Percentiles rank a stretch among this genome's conserved stretches.
phyloP scores from a whole-genome alignment of 768 basidiomycete genomes.

The Leccinum aurantiacum region DNA sequence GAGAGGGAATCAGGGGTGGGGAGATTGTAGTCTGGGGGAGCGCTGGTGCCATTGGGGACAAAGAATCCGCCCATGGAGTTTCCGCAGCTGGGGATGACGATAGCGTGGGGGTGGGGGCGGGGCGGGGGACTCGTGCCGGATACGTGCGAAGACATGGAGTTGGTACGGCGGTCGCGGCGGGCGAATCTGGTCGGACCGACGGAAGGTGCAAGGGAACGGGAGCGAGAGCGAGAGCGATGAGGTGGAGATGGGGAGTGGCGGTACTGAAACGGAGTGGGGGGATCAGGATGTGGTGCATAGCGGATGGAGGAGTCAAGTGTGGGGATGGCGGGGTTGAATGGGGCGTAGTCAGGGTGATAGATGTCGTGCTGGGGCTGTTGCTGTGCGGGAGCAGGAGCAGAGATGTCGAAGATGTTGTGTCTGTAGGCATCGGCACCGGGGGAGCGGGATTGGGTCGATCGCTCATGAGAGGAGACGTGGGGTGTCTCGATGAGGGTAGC shows the following conservation, averaged over 20 bases:
- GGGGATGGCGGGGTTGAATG: constrained; percentile 52
- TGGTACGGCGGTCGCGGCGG: constrained; percentile 54
- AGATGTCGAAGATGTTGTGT: constrained; percentile 67
- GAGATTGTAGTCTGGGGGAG: constrained; percentile 41
- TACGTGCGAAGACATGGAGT: constrained; percentile 56
- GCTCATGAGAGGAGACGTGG: constrained; percentile 39
- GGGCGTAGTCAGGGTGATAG: constrained; percentile 34
- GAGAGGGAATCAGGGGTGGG: constrained; percentile 42
- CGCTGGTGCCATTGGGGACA: constrained; percentile 26
- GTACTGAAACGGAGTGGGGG: constrained; percentile 23
- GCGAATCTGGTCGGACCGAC: constrained; percentile 54
- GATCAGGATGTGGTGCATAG: constrained; percentile 46
- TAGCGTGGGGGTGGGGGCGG: constrained; percentile 57
- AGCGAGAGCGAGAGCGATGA: constrained; percentile 50
- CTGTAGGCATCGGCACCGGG: constrained; percentile 43
- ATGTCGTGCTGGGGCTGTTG: constrained; percentile 28
- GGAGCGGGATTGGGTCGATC: constrained; percentile 43
- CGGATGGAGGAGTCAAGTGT: constrained; percentile 53
- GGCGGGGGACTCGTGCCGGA: constrained; percentile 52
- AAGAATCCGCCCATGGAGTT: constrained; percentile 34
- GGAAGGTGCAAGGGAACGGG: constrained; percentile 37
- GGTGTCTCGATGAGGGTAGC: constrained; percentile 52
- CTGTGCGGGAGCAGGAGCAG: constrained; percentile 42
- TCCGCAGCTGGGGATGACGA: constrained; percentile 59
- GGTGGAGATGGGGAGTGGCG: constrained; percentile 31